Base-by-base conservation (phyloP, 352 stramenopile species). In the Pythium myriotylum region DNA sequence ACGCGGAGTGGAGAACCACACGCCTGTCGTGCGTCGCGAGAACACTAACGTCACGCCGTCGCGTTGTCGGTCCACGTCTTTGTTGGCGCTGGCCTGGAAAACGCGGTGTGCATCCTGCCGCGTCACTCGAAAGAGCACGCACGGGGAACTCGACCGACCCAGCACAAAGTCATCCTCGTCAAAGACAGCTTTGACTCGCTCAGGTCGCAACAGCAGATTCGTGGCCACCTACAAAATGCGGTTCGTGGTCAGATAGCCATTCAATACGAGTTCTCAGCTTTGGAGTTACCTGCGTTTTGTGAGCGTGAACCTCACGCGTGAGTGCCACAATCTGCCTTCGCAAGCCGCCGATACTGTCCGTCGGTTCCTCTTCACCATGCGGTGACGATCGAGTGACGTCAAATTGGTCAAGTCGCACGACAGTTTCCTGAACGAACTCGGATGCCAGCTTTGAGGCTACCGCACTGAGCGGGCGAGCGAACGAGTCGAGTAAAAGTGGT, bases 21-120 rank as follows among this genome's bases (percentile, higher is more conserved):
- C 69, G 20, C 78, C 78, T 0, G 64, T 74, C 5, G 72, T 68
- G 51, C 60, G 76, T 19, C 73, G 81, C 0, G 73, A 67, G 27
- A 67, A 67, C 17, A 83, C 65, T n/a, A 87, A 48, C 17, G 64
- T 74, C 8, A 62, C 43, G 29, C 26, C 13, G 42, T 37, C 24
- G 24, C 12, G 26, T 43, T 9, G 48, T 19, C 3, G 16, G 14
- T 20, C 22, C 16, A 10, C 48, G 17, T 40, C 39, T 22, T 16
- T 33, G 14, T 67, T 6, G 1, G 32, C 13, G 22, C 71, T 40
- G 55, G 68, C 27, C 23, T 72, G 62, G 24, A 84, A 73, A 14
- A 85, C 48, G 6, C 78, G 71, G 24, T 85, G 78, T 1, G 53
- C 65, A 20, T 87, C 73, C 63, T 76, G 67, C 16, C 71, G 63